These are phyloP conservation scores for Cryphonectria parasitica DNA, from an alignment of 2,329 filamentous ascomycete genomes.

Conservation along the genomic window DNA sequence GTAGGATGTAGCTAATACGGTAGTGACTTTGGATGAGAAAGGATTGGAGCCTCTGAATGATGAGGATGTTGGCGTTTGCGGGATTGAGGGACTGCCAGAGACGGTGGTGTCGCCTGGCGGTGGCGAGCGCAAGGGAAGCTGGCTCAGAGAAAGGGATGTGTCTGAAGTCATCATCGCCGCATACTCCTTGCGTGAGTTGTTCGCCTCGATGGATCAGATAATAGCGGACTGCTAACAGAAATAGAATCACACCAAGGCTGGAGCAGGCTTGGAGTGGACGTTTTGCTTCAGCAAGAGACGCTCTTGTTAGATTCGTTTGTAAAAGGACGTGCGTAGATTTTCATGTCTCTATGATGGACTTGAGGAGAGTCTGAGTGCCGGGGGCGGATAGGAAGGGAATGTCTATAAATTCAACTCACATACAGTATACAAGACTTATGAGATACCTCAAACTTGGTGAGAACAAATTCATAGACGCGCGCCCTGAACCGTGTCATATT, in stretches of 20 bases:
- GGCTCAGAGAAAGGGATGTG: conserved; percentile 23
- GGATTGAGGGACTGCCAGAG: conserved; percentile 36
- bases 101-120: conserved; percentile 28
- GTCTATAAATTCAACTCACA: background rate
- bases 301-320: background rate
- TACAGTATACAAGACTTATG: background rate
- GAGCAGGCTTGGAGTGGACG: background rate
- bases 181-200: background rate
- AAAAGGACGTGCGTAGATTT: background rate
- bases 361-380: background rate
- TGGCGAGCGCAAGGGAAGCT: conserved; percentile 30
- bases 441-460: background rate
- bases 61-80: conserved; percentile 37
- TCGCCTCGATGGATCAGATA: background rate
- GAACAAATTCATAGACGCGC: background rate
- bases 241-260: background rate
- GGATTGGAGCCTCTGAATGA: conserved; percentile 59
- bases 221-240: background rate
- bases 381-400: background rate
- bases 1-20: conserved; percentile 88
- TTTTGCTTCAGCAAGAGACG: background rate
- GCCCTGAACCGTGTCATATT: conserved; percentile 8
- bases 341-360: background rate
- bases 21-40: conserved; percentile 79
- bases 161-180: conserved; percentile 28